Base-by-base conservation (phyloP, 768 basidiomycete genomes). In the Pleurotus citrinopileatus region DNA sequence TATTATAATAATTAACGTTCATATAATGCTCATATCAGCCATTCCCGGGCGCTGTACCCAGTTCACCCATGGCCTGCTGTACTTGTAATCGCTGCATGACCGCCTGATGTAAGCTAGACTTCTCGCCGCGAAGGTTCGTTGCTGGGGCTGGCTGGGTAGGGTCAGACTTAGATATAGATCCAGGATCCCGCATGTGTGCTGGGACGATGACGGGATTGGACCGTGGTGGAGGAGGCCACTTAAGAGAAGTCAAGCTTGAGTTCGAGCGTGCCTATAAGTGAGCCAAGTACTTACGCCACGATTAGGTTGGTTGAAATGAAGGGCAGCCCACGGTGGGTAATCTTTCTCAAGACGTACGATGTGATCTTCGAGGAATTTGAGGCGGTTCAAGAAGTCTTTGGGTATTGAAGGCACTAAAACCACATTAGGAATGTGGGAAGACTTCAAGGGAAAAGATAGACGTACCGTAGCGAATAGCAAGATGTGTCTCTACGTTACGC, bases 181-280 rank as follows among this genome's bases (percentile, higher is more conserved):
- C 1, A 5, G 45, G 7, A n/a, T 69, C 58, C 54, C 67, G 59
- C 9, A 89, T 69, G 56, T 88, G 82, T 0, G 87, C 77, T 2
- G 89, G 87, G 23, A 92, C 86, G 42, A 92, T 88, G 52, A 91
- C 78, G 2, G 91, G 89, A 3, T 84, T 91, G 32, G 82, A 73
- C 1, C 85, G 85, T 2, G 89, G 90, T 3, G 90, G 89, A 5
- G 89, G 86, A 1, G 91, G 90, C 91, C 91, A 92, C 90, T 92
- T 57, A 19, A 20, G 54, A 28, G 38, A 22, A 43, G n/a, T n/a
- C n/a, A n/a, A n/a, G n/a, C n/a, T n/a, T n/a, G n/a, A n/a, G n/a
- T n/a, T n/a, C n/a, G n/a, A n/a, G n/a, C n/a, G n/a, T n/a, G n/a
- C n/a, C n/a, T n/a, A n/a, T n/a, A n/a, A n/a, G n/a, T n/a, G 32